These are phyloP conservation scores for Tranzscheliella williamsii DNA, from an alignment of 1,284 basidiomycete species.

Conservation along the genomic window DNA sequence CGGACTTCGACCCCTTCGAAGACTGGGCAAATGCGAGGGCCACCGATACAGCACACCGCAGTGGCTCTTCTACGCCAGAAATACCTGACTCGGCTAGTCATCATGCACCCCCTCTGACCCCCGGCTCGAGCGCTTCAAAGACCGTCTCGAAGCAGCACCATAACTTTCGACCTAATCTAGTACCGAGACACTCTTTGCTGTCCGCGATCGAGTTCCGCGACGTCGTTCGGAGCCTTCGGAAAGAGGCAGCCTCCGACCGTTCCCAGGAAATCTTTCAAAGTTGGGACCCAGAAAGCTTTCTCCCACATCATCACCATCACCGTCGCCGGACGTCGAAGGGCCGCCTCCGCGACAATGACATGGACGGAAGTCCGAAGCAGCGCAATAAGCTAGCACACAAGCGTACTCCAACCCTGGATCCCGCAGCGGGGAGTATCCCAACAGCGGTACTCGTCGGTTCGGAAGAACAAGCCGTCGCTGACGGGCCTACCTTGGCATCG, in stretches of 20 bases:
- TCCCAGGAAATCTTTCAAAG: conserved; percentile 48
- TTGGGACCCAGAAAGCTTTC: conserved; percentile 48
- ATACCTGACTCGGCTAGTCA: background rate
- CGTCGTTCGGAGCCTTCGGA: conserved; percentile 77
- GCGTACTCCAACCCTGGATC: too few relatives aligned
- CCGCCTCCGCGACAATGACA: conserved; percentile 10
- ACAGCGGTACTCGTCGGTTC: too few relatives aligned
- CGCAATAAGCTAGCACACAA: conserved; percentile 10
- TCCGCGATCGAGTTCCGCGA: conserved; percentile 91
- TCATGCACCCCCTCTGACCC: conserved; percentile 3
- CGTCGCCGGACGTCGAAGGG: conserved; percentile 1
- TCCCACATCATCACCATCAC: conserved; percentile 41
- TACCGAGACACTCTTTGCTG: conserved; percentile 69
- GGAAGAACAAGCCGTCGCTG: too few relatives aligned
- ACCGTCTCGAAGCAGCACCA: conserved; percentile 4
- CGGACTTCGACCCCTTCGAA: conserved; percentile 48
- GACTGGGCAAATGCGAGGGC: conserved; percentile 26
- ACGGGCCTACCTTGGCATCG: too few relatives aligned
- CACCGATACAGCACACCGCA: background rate
- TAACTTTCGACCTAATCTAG: conserved; percentile 25
- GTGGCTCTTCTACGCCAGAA: background rate
- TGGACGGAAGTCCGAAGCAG: conserved; percentile 3
- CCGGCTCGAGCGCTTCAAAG: conserved; percentile 15
- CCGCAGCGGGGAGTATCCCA: too few relatives aligned
- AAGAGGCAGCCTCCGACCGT: conserved; percentile 58